Base-by-base conservation (phyloP, 2,329 filamentous ascomycete genomes). In the Ambrosiella cleistominuta region DNA sequence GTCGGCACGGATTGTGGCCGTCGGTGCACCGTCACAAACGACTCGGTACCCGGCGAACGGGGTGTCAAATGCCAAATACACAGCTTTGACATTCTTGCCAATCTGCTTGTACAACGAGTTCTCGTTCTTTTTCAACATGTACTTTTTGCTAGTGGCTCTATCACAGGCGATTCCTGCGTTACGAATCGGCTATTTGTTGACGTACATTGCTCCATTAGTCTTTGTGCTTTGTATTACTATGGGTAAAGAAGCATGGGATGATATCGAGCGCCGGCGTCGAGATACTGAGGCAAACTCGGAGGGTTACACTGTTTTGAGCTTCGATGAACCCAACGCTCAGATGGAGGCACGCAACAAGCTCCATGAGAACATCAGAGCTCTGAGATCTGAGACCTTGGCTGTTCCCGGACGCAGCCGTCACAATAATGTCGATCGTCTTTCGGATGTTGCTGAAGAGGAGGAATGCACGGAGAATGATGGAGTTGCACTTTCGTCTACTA, bases 71-170 rank as follows among this genome's bases (percentile, higher is more conserved):
- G 91, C 93, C 58, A 98, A 97, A 75, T 98, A 98, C 70, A 97
- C 91, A 37, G 82, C 90, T 1, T 85, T 90, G 74, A 95, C 86
- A 56, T 98, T 98, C 70, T 77, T 98, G 12, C 94, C 94, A 1
- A 77, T 91, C 56, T 98, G 93, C 0, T 75, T 98, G 19, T 98
- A 96, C 71, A 97, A 97, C 72, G 93, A 98, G 68, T 98, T 98
- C 69, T 96, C 91, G 61, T 98, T 97, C 74, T 98, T 98, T 72
- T 95, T 98, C 77, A 98, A 98, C 77, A 88, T 97, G 75, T 98
- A 98, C 69, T 98, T 98, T 69, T 75, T 98, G 58, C 81, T 97
- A 35, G 93, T 98, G 54, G 94, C 93, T 6, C 71, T 97, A 54
- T 97, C 91, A 42, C 93, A 98, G 71, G 83, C 88, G 49, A 90